Conservation (phyloP, 306 rosid species). For the Alnus glutinosa region DNA sequence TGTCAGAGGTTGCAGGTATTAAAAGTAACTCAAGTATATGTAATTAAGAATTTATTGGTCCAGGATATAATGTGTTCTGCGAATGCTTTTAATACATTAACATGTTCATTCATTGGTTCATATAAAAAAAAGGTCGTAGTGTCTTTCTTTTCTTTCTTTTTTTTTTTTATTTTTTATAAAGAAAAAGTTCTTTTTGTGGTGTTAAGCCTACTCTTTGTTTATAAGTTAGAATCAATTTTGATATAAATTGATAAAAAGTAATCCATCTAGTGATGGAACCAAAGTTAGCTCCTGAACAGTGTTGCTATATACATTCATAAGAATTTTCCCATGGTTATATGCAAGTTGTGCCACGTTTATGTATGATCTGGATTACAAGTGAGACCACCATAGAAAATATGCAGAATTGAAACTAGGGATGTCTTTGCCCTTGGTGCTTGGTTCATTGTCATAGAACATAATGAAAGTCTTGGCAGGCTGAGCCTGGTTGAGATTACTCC, state of each 20-base stretch:
- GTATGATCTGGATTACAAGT: background rate
- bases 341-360: background rate
- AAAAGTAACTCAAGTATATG: slow-evolving; percentile 12
- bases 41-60: slow-evolving; percentile 9
- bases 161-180: no score
- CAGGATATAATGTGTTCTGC: background rate
- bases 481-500: background rate
- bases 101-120: background rate
- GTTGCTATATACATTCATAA: background rate
- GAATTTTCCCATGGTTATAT: background rate
- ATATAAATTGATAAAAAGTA: background rate
- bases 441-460: background rate
- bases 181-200: background rate
- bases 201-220: background rate
- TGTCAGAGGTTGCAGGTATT: slow-evolving; percentile 85
- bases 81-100: background rate
- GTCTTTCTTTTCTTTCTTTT: background rate
- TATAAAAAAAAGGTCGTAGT: background rate
- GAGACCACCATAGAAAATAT: background rate
- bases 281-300: background rate
- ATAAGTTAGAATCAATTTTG: background rate
- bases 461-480: background rate
- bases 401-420: background rate
- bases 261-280: background rate
- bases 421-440: background rate